Conservation (phyloP, 768 basidiomycete genomes). For the Multifurca ochricompacta region DNA sequence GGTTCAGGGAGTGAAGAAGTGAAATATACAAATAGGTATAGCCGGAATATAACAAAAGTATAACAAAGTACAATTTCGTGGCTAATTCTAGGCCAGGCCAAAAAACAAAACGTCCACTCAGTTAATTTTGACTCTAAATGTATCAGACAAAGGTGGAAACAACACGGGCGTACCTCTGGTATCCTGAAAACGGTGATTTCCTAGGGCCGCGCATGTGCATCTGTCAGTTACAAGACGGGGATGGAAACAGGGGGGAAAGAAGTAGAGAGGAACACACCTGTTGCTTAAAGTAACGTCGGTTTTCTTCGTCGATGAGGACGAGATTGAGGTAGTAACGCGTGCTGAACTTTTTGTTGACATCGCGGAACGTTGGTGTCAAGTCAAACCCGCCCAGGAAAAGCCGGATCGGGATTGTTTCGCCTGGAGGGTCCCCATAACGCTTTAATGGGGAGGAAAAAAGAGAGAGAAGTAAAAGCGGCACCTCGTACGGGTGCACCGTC, state of each 20-base stretch:
- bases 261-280: constrained; percentile 43
- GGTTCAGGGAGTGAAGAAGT: neutral
- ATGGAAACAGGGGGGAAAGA: neutral
- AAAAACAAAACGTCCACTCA: neutral
- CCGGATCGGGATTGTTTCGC: constrained; percentile 97
- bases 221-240: no score
- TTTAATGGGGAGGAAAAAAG: neutral
- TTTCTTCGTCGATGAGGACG: constrained; percentile 97
- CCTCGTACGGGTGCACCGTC: constrained; percentile 97
- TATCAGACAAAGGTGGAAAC: neutral
- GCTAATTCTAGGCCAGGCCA: constrained; percentile 7
- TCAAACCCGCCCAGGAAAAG: constrained; percentile 98
- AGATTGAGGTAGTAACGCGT: constrained; percentile 95
- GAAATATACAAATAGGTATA: constrained; percentile 11
- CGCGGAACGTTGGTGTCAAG: constrained; percentile 95
- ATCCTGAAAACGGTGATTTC: constrained; percentile 89
- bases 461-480: constrained; percentile 31
- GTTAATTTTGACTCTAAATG: no score
- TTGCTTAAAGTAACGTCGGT: constrained; percentile 95
- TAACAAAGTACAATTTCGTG: constrained; percentile 2
- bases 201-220: constrained; percentile 26
- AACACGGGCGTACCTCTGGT: constrained; percentile 53
- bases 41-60: constrained; percentile 1
- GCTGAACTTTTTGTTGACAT: constrained; percentile 99
- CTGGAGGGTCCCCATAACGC: constrained; percentile 31